phyloP scores from a whole-genome alignment of 2,329 filamentous ascomycete species.

The Aspergillus sp. region DNA sequence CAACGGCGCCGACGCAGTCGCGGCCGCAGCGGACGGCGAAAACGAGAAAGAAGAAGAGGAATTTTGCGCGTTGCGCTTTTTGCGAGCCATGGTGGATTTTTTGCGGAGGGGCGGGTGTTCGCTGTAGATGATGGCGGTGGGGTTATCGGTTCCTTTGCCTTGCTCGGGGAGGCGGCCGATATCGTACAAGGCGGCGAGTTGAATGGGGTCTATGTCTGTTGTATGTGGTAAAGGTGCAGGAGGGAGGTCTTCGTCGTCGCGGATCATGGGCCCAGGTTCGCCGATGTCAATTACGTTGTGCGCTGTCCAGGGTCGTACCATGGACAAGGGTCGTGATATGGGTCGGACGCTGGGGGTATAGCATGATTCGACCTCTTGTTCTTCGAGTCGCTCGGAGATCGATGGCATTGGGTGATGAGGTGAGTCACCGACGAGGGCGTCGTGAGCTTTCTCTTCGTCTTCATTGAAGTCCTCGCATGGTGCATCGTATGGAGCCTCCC shows the following conservation, averaged over 20 bases:
- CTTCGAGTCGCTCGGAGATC: conserved; percentile 31
- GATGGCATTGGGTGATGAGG: conserved; percentile 31
- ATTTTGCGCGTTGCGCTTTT: not conserved
- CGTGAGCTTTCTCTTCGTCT: conserved; percentile 23
- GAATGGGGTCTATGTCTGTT: not conserved
- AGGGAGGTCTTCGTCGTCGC: conserved; percentile 13
- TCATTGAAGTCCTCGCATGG: conserved; percentile 6
- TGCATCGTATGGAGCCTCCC: conserved; percentile 1
- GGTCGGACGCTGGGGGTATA: conserved; percentile 18
- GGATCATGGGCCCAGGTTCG: conserved; percentile 33
- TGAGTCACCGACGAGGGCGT: conserved; percentile 29
- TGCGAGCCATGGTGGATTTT: conserved; percentile 1
- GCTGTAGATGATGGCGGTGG: conserved; percentile 18
- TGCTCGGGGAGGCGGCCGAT: conserved; percentile 9
- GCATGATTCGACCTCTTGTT: conserved; percentile 20
- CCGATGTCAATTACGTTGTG: conserved; percentile 35
- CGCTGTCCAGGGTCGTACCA: conserved; percentile 23
- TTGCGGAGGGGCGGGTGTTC: conserved; percentile 11
- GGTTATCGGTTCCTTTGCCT: conserved; percentile 12
- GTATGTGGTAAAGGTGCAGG: not conserved
- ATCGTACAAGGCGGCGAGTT: conserved; percentile 11
- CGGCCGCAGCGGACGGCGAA: not conserved
- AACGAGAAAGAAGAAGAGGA: not conserved
- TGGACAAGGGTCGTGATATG: conserved; percentile 23
- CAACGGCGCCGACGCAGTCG: conserved; percentile 3